These are phyloP conservation scores for Nemania diffusa DNA, from an alignment of 2,329 filamentous ascomycete species.

Conservation along the genomic window DNA sequence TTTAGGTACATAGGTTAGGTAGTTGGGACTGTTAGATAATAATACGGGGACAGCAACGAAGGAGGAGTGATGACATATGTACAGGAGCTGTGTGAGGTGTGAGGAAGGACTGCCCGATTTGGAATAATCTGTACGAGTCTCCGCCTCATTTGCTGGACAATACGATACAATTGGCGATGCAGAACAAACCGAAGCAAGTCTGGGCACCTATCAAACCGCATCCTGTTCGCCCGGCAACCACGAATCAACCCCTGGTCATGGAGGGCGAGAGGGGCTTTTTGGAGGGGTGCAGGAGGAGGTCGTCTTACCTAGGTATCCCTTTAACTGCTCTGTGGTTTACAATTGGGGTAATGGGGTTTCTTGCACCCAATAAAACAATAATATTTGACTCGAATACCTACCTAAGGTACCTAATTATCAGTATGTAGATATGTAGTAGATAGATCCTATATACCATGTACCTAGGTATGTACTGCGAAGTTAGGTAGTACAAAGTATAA, in stretches of 20 bases:
- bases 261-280: background rate
- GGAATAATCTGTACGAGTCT: constrained; percentile 3
- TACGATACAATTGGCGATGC: background rate
- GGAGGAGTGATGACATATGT: background rate
- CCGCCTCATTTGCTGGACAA: background rate
- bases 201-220: constrained; percentile 4
- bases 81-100: background rate
- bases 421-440: no score
- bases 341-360: no score
- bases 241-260: background rate
- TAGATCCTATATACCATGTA: no score
- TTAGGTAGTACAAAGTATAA: no score
- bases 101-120: constrained; percentile 4
- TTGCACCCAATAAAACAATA: no score
- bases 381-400: background rate
- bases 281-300: background rate
- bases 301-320: no score
- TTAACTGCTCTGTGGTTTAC: no score
- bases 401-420: background rate
- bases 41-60: background rate
- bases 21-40: background rate
- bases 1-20: no score
- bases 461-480: no score
- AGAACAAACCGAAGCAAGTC: background rate
- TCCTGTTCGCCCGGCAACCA: constrained; percentile 40